Base-by-base conservation (phyloP, 352 stramenopile species). In the Globisporangium alternatum region DNA sequence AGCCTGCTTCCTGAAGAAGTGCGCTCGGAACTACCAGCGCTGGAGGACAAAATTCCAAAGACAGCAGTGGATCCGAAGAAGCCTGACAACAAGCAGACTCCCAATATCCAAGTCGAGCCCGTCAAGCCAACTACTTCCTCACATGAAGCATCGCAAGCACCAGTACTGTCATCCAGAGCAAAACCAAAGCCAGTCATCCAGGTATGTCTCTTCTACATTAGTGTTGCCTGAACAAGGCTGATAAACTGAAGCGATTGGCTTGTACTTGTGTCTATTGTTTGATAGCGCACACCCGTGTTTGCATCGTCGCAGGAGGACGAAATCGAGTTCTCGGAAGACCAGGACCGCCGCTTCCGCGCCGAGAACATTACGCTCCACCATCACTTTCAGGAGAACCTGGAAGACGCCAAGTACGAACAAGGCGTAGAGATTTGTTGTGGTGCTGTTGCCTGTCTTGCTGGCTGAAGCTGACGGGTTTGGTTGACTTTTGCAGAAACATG, bases 351-450 rank as follows among this genome's bases (percentile, higher is more conserved):
- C 2, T 90, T 93, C 66, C 74, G 72, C 41, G 75, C 78, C 5
- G 87, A 96, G 64, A 93, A 94, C 56, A 65, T 91, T 19, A 81
- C 72, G 63, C 60, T 96, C 41, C 85, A 94, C 65, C 83, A 81
- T 21, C 87, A 96, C 44, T 91, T 96, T 43, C 82, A 92, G 63
- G 85, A 96, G 68, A 90, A 93, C 56, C 66, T 96, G 12, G 87
- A 94, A 43, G 87, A 93, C 65, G 87, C 82, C 41, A 91, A 90
- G 86, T 95, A 65, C 8, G 74, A 72, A 54, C 15, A 9, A 17
- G 3, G 9, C 2, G 44, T n/a, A 33, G 2, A 25, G 56, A 39
- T 21, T 13, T 28, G n/a, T 4, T 45, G 39, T n/a, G 12, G 15
- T 12, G 39, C 15, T 19, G 39, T 45, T 45, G 13, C 1, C 13